Evolutionary conservation across 495 filamentous ascomycete genomes (phyloP), one percentile per base, ranked within the genome.

Genomic region (Venustampulla echinocandica): DNA sequence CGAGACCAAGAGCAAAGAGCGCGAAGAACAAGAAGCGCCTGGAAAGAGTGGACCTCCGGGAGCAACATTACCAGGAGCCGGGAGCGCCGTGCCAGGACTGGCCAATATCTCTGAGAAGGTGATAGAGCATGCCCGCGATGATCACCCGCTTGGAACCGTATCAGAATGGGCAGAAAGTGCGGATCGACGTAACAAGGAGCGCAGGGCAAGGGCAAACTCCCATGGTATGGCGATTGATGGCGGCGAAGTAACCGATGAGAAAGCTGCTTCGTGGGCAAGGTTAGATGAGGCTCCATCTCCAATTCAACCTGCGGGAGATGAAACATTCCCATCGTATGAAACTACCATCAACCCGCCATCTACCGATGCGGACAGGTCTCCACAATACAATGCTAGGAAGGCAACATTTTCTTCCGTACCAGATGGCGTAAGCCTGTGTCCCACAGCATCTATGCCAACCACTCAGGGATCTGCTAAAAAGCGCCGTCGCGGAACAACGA

Each of bases 401-500:
- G 40, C 57, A 4, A 60, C 57, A n/a, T 60, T 60, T 42, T 46
- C 44, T 10, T 30, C 52, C 9, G 36, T 33, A 23, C 24, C 45
- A 23, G 52, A 53, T 15, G 53, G 47, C 28, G 34, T 22, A 4
- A 27, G n/a, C 20, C 21, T 35, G 4, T 50, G 49, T 24, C 21
- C 44, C 1, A 35, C 41, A 4, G n/a, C n/a, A 1, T 51, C 50
- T 32, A 43, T 33, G 4, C 36, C 40, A 10, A 30, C 23, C 21
- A 53, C 36, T 20, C 44, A 49, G 42, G 57, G 54, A 3, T 57
- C 57, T 23, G 14, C 15, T 22, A 53, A 43, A 20, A 53, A 34
- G 45, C 76, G 85, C 22, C 76, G 89, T 17, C 73, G 93, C 47
- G 79, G 79, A 0, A 87, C 83, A 37, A 95, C 88, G 1, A 81